Base-by-base conservation (phyloP, 2,329 filamentous ascomycete species). In the Annulohypoxylon truncatum region DNA sequence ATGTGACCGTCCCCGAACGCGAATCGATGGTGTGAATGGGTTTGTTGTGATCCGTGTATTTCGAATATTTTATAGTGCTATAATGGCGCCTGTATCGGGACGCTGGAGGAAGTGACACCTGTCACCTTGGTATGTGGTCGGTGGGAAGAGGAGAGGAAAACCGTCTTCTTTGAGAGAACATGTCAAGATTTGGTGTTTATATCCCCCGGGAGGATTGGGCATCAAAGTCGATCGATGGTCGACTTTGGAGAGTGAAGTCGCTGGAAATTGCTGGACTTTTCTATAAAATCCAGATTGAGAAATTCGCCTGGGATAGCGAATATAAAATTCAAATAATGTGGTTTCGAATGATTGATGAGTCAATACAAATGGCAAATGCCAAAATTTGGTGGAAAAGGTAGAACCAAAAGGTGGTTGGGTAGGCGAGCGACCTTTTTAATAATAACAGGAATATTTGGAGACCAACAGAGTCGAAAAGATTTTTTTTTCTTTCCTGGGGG, bases 91-190 rank as follows among this genome's bases (percentile, higher is more conserved):
- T 78, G 77, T 81, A 79, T 82, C 81, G 82, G 79, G 78, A 79
- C 81, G 80, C 81, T 76, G 74, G 73, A 78, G 79, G 78, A 77
- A 79, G 79, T 79, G 79, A 82, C 76, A 77, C 81, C 80, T 79
- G 84, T 87, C 85, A 87, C 85, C 85, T 85, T 82, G 84, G 83
- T 85, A 85, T 86, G 82, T 84, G 82, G 81, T 86, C 84, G 84
- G 84, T 83, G 77, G 83, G 83, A 82, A 82, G 84, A 83, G 82
- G 83, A 79, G 82, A 84, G 78, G 80, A 82, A 78, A 79, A 80
- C 75, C 80, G 80, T 83, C 80, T 83, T 84, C 81, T 81, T 83
- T 81, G 80, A 79, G 82, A 82, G 78, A 85, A 88, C 86, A 88
- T 88, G 80, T 82, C 81, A 82, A 79, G 74, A 75, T 77, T 72